Evolutionary conservation across 257 asterid genomes (phyloP).

Genomic region (Gynochthodes officinalis): DNA sequence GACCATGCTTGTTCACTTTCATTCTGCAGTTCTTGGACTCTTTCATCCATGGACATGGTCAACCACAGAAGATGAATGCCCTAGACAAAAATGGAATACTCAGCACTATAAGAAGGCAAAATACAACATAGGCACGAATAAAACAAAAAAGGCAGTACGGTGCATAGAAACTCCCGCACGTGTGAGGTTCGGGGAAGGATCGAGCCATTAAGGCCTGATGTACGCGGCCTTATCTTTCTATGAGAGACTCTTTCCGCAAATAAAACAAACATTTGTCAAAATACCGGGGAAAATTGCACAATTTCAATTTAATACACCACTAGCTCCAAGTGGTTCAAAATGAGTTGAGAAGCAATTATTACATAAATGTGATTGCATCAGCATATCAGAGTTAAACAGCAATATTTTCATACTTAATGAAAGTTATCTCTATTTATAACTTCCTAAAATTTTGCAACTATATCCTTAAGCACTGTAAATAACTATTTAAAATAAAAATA

Average conservation of each 20-base stretch:
- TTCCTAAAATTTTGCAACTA: no score
- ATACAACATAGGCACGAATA: not conserved
- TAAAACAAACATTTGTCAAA: not conserved
- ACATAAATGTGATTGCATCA: not conserved
- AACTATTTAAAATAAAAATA: no score
- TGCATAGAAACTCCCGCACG: no score
- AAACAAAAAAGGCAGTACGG: no score
- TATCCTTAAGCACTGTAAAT: no score
- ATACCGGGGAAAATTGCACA: not conserved
- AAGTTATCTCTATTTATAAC: not conserved
- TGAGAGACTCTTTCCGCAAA: no score
- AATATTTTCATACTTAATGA: not conserved
- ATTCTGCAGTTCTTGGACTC: conserved; percentile 25
- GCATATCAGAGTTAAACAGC: not conserved
- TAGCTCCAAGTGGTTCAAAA: no score
- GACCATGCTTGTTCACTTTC: conserved; percentile 27
- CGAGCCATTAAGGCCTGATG: no score
- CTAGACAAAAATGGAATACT: conserved; percentile 22
- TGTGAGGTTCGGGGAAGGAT: no score
- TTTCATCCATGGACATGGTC: conserved; percentile 42
- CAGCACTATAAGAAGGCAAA: not conserved
- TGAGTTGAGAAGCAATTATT: no score
- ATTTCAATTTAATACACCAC: not conserved
- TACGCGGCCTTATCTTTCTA: no score
- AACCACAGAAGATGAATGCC: conserved; percentile 27